Base-by-base conservation (phyloP, 768 basidiomycete species). In the Tricholoma hemisulphureum region DNA sequence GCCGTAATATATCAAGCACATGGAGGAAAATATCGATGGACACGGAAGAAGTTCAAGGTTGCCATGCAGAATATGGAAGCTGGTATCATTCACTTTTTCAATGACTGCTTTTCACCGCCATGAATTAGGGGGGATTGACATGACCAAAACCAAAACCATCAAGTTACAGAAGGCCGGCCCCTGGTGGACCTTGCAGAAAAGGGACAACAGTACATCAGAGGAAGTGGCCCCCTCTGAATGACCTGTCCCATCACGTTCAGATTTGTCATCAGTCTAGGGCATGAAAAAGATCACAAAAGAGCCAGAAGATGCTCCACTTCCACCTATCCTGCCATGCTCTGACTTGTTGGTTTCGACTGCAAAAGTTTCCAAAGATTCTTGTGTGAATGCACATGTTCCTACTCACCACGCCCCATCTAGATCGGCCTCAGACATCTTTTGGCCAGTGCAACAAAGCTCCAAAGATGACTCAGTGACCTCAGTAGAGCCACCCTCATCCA, bases 51-150 rank as follows among this genome's bases (percentile, higher is more conserved):
- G 63, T 92, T 87, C 75, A 85, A 80, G 72, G 77, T 88, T 53
- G 90, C 89, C 3, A 86, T 92, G 83, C 74, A 79, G 58, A 91
- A 84, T 69, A 88, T 92, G 88, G 87, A 88, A 45, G 90, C 91
- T 64, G 69, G 90, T 80, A 37, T 28, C 28, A 39, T 58, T 35
- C 35, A 57, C 29, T 37, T n/a, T n/a, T n/a, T n/a, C n/a, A n/a
- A n/a, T 29, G 13, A 18, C n/a, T 29, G 6, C 8, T 45, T 60
- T 51, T 45, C 13, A 51, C 51, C 35, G 51, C 34, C 11, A 7
- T 53, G 45, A 32, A 39, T 10, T 34, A 91, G 89, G 89, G 89
- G 78, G 82, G 14, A 85, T 91, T 41, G 89, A 91, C 58, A 61
- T 73, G 4, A 68, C 76, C 52, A 77, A 75, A 60, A 89, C 83